These are phyloP conservation scores for Microstegium vimineum DNA, from an alignment of 176 grass and related monocot genomes.

Conservation along the genomic window DNA sequence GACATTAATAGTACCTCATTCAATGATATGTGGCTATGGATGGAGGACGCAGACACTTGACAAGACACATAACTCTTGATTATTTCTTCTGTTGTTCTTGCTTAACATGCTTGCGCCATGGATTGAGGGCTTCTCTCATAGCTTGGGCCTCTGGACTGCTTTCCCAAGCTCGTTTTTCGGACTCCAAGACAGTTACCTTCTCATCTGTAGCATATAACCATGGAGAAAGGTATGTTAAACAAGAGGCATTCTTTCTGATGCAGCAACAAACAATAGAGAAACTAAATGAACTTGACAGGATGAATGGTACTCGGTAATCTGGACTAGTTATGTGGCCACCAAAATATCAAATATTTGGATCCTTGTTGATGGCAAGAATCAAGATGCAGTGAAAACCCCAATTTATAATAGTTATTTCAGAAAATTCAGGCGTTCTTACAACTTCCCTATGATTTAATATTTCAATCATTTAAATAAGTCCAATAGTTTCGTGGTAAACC, in stretches of 20 bases:
- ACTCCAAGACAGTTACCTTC: too few species aligned
- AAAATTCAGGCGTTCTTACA: neutral
- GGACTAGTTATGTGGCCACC: neutral
- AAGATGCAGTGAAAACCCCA: too few species aligned
- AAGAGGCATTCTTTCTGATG: neutral
- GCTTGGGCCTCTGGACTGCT: too few species aligned
- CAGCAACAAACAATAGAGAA: neutral
- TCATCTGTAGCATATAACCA: slow-evolving; percentile 52
- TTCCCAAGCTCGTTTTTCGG: too few species aligned
- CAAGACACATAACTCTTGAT: slow-evolving; percentile 7
- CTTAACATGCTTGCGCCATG: slow-evolving; percentile 64
- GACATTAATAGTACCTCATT: neutral
- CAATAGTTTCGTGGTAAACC: too few species aligned
- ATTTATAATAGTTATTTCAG: neutral
- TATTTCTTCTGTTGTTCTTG: slow-evolving; percentile 44
- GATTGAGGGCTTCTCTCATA: slow-evolving; percentile 79
- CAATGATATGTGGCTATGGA: neutral
- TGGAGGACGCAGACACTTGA: slow-evolving; percentile 4
- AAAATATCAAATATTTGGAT: neutral
- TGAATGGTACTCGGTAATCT: neutral
- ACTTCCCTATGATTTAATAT: too few species aligned
- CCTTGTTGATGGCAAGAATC: too few species aligned
- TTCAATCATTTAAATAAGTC: too few species aligned
- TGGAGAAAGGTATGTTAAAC: neutral
- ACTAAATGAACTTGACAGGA: neutral